A percentile compares a stretch with the other conserved stretches of the same genome.
These are phyloP conservation scores for Cylindrotheca fusiformis DNA, from an alignment of 108 stramenopile species.

Conservation along the genomic window DNA sequence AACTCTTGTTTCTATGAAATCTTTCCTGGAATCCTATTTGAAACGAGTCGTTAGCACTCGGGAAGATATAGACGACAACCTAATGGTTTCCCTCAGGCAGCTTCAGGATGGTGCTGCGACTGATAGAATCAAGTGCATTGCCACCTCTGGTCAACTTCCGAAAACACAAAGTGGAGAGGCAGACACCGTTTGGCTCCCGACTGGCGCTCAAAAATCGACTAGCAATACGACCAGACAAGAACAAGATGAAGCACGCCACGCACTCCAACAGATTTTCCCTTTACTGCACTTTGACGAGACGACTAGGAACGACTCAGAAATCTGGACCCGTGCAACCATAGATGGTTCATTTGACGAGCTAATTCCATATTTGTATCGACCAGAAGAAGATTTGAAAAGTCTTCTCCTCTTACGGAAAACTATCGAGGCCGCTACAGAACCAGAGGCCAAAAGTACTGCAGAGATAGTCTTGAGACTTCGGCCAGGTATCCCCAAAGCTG, in stretches of 20 bases:
- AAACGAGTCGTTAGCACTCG: too few species aligned
- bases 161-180: too few species aligned
- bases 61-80: too few species aligned
- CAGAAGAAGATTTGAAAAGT: not conserved
- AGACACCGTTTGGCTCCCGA: too few species aligned
- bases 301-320: not conserved
- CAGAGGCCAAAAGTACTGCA: not conserved
- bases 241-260: not conserved
- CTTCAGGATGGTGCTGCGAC: too few species aligned
- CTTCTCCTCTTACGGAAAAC: not conserved
- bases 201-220: too few species aligned
- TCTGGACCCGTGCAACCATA: not conserved
- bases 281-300: not conserved
- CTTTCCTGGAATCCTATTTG: too few species aligned
- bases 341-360: not conserved
- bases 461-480: not conserved
- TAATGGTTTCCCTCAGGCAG: too few species aligned
- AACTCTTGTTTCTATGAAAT: too few species aligned
- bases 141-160: too few species aligned
- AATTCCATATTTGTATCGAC: not conserved
- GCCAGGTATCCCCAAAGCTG: not conserved
- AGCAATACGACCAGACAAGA: too few species aligned
- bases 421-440: not conserved
- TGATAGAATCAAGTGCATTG: too few species aligned
- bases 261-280: not conserved